phyloP scores from a whole-genome alignment of 2,329 filamentous ascomycete genomes.

The Metarhizium rileyi region DNA sequence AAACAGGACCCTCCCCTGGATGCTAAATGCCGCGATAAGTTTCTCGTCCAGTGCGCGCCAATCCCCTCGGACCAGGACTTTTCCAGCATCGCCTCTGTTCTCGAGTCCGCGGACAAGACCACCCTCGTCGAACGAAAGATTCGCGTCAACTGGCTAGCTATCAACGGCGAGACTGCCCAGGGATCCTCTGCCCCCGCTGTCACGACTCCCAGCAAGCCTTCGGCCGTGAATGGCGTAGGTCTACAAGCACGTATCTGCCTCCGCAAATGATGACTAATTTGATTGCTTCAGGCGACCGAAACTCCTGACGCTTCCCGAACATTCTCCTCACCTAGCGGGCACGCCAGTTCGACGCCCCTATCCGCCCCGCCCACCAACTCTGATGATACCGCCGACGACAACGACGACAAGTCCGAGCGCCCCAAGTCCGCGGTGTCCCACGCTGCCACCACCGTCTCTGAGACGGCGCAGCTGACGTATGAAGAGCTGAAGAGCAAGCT shows the following conservation, averaged over 20 bases:
- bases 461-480: constrained; percentile 28
- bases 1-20: constrained; percentile 83
- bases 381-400: constrained; percentile 22
- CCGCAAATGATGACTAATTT: neutral
- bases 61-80: constrained; percentile 80
- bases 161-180: constrained; percentile 36
- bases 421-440: constrained; percentile 21
- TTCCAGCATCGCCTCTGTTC: constrained; percentile 70
- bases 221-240: constrained; percentile 32
- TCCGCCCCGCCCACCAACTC: constrained; percentile 24
- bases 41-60: constrained; percentile 84
- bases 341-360: constrained; percentile 20
- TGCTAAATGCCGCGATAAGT: constrained; percentile 92
- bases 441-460: constrained; percentile 40
- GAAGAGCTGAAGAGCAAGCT: constrained; percentile 66
- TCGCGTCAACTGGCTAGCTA: constrained; percentile 72
- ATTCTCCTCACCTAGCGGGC: constrained; percentile 34
- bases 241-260: constrained; percentile 3
- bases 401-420: constrained; percentile 18
- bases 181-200: constrained; percentile 12
- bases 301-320: constrained; percentile 36
- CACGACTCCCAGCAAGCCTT: constrained; percentile 32
- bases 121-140: constrained; percentile 92
- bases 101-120: constrained; percentile 68
- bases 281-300: constrained; percentile 21